phyloP scores from a whole-genome alignment of 768 basidiomycete species.

The Mycena alexandri region DNA sequence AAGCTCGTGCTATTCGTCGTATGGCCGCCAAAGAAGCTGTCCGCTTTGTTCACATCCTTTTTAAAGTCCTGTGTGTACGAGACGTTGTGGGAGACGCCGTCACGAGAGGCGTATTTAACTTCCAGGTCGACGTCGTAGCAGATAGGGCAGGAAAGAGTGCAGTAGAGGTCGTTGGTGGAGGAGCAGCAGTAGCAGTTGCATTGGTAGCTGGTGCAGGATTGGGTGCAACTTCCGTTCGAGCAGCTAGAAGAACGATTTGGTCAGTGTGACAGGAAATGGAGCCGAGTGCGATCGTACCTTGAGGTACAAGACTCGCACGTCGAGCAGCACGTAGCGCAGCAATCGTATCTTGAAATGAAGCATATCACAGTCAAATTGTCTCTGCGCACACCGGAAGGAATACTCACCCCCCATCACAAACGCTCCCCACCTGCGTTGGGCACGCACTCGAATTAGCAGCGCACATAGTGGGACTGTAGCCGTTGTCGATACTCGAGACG shows the following conservation, averaged over 20 bases:
- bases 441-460: conserved; percentile 27
- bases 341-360: conserved; percentile 25
- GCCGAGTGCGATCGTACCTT: background rate
- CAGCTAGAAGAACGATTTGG: conserved; percentile 11
- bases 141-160: conserved; percentile 33
- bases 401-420: conserved; percentile 37
- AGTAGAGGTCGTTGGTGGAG: conserved; percentile 16
- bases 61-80: conserved; percentile 35
- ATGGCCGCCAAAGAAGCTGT: conserved; percentile 29
- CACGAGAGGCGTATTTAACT: conserved; percentile 14
- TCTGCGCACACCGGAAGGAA: too few species aligned
- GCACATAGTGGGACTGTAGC: conserved; percentile 30
- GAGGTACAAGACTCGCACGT: conserved; percentile 33
- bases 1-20: conserved; percentile 31
- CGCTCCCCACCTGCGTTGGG: conserved; percentile 25
- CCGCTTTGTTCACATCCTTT: conserved; percentile 24
- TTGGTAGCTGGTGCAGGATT: conserved; percentile 26
- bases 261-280: too few species aligned
- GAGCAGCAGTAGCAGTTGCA: conserved; percentile 39
- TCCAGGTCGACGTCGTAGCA: conserved; percentile 36
- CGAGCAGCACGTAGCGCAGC: conserved; percentile 34
- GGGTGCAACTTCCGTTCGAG: conserved; percentile 14
- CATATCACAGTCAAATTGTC: background rate
- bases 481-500: conserved; percentile 32
- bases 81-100: conserved; percentile 9